Evolutionary conservation across 2,329 filamentous ascomycete species (phyloP).

Genomic region (Calonectria fujianensis): DNA sequence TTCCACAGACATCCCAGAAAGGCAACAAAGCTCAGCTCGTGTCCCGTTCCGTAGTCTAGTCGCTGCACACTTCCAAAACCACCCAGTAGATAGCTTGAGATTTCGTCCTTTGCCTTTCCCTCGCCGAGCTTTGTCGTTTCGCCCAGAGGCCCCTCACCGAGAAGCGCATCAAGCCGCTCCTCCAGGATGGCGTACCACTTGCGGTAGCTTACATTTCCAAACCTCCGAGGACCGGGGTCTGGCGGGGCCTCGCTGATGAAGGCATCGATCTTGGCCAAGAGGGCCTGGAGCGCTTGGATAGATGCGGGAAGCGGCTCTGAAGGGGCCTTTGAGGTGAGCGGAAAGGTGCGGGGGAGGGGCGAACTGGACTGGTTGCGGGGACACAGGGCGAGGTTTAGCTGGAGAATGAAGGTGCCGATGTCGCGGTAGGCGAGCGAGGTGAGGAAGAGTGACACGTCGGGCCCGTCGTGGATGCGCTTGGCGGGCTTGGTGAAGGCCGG

Average conservation of each 20-base stretch:
- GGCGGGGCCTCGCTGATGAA: constrained; percentile 88
- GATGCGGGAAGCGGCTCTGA: constrained; percentile 64
- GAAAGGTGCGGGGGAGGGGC: constrained; percentile 63
- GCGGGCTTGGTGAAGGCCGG: constrained; percentile 79
- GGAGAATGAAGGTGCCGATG: constrained; percentile 89
- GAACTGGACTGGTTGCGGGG: constrained; percentile 73
- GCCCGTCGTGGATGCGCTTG: constrained; percentile 90
- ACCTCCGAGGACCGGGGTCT: constrained; percentile 88
- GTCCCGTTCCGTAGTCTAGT: constrained; percentile 96
- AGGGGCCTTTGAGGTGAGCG: constrained; percentile 63
- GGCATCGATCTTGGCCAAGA: constrained; percentile 79
- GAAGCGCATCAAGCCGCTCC: constrained; percentile 67
- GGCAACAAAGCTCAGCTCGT: constrained; percentile 95
- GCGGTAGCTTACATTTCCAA: constrained; percentile 93
- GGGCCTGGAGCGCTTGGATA: constrained; percentile 77
- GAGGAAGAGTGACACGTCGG: constrained; percentile 88
- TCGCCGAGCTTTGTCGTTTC: constrained; percentile 57
- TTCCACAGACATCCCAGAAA: constrained; percentile 96
- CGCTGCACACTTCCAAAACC: constrained; percentile 91
- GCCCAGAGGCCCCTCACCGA: constrained; percentile 56
- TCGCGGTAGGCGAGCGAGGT: constrained; percentile 89
- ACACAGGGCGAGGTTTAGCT: constrained; percentile 91
- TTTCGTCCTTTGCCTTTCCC: constrained; percentile 77
- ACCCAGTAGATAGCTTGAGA: constrained; percentile 87
- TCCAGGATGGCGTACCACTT: constrained; percentile 86